Evolutionary conservation across 352 stramenopile species (phyloP).

Genomic region (Phytophthora constricta): DNA sequence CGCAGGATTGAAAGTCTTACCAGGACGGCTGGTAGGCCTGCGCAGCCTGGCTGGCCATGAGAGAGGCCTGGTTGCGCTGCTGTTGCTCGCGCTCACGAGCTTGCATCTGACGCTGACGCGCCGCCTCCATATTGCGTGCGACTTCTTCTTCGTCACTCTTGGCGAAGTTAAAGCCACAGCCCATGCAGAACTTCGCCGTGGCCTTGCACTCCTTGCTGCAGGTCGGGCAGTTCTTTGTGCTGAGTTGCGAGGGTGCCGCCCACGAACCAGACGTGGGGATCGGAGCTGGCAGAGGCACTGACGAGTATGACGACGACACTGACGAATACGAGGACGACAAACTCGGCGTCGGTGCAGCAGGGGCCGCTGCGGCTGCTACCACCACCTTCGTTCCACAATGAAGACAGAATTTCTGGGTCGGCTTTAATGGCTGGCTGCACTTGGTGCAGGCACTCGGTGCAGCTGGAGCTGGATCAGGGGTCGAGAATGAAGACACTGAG

Average conservation of each 20-base stretch:
- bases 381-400: constrained; percentile 74
- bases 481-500: constrained; percentile 38
- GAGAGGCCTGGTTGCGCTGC: constrained; percentile 70
- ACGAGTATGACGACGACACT: constrained; percentile 37
- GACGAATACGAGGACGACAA: constrained; percentile 38
- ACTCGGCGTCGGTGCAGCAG: constrained; percentile 27
- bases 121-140: constrained; percentile 71
- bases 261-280: constrained; percentile 56
- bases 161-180: constrained; percentile 82
- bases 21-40: constrained; percentile 47
- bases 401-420: constrained; percentile 78
- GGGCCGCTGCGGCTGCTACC: neutral
- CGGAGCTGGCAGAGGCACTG: constrained; percentile 58
- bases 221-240: constrained; percentile 64
- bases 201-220: constrained; percentile 81
- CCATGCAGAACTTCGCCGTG: constrained; percentile 82
- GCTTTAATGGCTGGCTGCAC: constrained; percentile 63
- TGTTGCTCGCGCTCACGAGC: constrained; percentile 60
- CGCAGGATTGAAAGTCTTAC: constrained; percentile 18
- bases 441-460: constrained; percentile 39
- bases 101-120: constrained; percentile 55
- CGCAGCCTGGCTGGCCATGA: constrained; percentile 70
- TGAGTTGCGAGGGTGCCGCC: constrained; percentile 40
- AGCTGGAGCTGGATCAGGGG: constrained; percentile 18
- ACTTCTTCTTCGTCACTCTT: constrained; percentile 82